These are phyloP conservation scores for Sporothrix brunneoviolacea DNA, from an alignment of 2,329 filamentous ascomycete genomes.

Conservation along the genomic window DNA sequence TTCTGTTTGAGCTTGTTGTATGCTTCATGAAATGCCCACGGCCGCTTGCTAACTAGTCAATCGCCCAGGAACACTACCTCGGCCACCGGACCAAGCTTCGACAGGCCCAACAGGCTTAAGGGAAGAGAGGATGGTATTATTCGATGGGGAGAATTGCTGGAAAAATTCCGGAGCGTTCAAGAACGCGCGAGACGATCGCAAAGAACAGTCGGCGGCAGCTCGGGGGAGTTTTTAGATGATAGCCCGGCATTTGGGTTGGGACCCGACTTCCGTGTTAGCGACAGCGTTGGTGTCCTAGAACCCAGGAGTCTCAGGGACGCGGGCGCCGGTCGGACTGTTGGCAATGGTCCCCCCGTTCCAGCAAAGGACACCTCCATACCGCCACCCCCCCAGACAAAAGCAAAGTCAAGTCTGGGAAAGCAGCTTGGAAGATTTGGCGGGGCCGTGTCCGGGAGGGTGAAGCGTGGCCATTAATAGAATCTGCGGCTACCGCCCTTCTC, in stretches of 20 bases:
- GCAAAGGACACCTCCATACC: slow-evolving; percentile 41
- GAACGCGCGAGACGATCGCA: slow-evolving; percentile 73
- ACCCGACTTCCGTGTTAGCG: slow-evolving; percentile 33
- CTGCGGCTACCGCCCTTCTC: background rate
- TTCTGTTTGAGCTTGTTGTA: background rate
- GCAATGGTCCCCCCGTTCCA: background rate
- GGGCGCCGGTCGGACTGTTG: slow-evolving; percentile 30
- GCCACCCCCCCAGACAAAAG: slow-evolving; percentile 46
- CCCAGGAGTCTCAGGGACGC: slow-evolving; percentile 37
- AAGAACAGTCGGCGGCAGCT: slow-evolving; percentile 46
- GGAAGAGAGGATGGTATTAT: slow-evolving; percentile 77
- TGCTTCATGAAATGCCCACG: background rate
- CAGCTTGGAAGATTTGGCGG: slow-evolving; percentile 65
- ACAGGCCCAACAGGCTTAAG: slow-evolving; percentile 71
- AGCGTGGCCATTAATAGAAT: slow-evolving; percentile 36
- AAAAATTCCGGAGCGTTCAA: slow-evolving; percentile 89
- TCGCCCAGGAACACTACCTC: slow-evolving; percentile 38
- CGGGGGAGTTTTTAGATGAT: slow-evolving; percentile 34
- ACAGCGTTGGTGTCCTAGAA: slow-evolving; percentile 31
- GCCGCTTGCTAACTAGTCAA: background rate
- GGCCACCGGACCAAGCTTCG: slow-evolving; percentile 52
- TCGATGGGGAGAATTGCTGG: slow-evolving; percentile 84
- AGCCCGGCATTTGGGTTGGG: slow-evolving; percentile 33
- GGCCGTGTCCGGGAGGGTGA: slow-evolving; percentile 59
- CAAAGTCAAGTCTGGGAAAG: slow-evolving; percentile 56